These are phyloP conservation scores for Chaetothyriales sp. DNA, from an alignment of 2,329 filamentous ascomycete species.

Conservation along the genomic window DNA sequence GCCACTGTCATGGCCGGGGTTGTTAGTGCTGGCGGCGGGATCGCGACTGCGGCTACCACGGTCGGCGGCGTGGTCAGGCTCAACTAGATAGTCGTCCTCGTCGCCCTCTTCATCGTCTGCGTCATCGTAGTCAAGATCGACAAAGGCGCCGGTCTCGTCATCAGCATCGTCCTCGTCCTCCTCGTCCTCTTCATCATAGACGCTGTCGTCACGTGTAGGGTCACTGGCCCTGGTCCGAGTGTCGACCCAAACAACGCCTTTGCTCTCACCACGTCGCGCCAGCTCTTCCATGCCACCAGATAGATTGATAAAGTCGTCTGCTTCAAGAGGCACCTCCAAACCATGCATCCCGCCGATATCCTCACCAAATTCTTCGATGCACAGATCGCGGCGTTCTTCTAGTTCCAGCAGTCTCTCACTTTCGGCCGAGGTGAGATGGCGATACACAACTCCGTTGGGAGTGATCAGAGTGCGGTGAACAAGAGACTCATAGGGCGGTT, in stretches of 20 bases:
- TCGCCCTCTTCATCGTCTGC: constrained; percentile 6
- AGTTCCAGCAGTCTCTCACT: constrained; percentile 31
- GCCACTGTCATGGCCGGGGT: background rate
- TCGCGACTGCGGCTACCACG: background rate
- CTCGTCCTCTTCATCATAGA: constrained; percentile 15
- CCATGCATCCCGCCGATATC: constrained; percentile 19
- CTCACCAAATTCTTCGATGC: constrained; percentile 25
- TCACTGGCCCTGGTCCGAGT: constrained; percentile 15
- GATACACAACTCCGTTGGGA: constrained; percentile 30
- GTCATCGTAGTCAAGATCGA: constrained; percentile 5
- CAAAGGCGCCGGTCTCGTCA: constrained; percentile 9
- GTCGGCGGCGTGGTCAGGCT: constrained; percentile 2
- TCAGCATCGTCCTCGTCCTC: constrained; percentile 8
- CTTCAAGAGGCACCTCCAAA: constrained; percentile 16
- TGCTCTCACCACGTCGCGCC: constrained; percentile 30
- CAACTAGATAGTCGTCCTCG: constrained; percentile 4
- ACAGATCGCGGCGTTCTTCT: constrained; percentile 25
- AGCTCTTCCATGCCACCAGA: constrained; percentile 31
- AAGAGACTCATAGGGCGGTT: constrained; percentile 16
- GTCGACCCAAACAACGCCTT: constrained; percentile 32
- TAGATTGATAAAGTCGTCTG: constrained; percentile 30
- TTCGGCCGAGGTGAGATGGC: constrained; percentile 31
- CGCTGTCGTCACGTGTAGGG: background rate
- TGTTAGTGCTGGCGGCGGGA: background rate
- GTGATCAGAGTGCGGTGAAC: constrained; percentile 31